phyloP scores from a whole-genome alignment of 1,284 basidiomycete genomes.

The Leccinum angustisporum region DNA sequence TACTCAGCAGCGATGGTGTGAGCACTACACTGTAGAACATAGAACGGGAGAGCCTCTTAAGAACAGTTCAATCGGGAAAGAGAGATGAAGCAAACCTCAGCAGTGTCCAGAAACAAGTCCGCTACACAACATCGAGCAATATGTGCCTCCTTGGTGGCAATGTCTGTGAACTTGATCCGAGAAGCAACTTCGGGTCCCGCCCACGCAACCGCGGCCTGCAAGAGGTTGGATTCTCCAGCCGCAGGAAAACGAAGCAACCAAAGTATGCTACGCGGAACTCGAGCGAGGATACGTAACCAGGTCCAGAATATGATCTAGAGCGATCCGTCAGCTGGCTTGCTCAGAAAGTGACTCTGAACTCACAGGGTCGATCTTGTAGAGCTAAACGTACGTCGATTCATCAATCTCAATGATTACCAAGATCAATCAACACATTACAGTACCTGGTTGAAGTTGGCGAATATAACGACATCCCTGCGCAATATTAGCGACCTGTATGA shows the following conservation, averaged over 20 bases:
- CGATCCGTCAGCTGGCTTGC: conserved; percentile 5
- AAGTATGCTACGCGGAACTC: conserved; percentile 54
- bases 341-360: conserved; percentile 8
- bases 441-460: conserved; percentile 66
- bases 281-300: conserved; percentile 55
- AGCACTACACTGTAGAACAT: conserved; percentile 50
- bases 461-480: conserved; percentile 49
- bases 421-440: conserved; percentile 10
- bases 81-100: conserved; percentile 42
- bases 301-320: conserved; percentile 48
- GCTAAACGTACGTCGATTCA: conserved; percentile 27
- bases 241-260: conserved; percentile 64
- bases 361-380: conserved; percentile 58
- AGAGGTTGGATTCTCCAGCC: conserved; percentile 53
- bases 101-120: conserved; percentile 63
- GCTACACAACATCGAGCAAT: conserved; percentile 54
- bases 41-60: not conserved
- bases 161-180: conserved; percentile 58
- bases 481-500: not conserved
- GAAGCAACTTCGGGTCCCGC: conserved; percentile 53
- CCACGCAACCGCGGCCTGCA: conserved; percentile 50
- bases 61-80: not conserved
- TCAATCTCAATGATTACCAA: conserved; percentile 17
- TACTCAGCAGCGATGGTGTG: conserved; percentile 64
- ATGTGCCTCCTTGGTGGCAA: conserved; percentile 54